Conservation (phyloP, 164 flowering plant species). For the Umbellularia californica region DNA sequence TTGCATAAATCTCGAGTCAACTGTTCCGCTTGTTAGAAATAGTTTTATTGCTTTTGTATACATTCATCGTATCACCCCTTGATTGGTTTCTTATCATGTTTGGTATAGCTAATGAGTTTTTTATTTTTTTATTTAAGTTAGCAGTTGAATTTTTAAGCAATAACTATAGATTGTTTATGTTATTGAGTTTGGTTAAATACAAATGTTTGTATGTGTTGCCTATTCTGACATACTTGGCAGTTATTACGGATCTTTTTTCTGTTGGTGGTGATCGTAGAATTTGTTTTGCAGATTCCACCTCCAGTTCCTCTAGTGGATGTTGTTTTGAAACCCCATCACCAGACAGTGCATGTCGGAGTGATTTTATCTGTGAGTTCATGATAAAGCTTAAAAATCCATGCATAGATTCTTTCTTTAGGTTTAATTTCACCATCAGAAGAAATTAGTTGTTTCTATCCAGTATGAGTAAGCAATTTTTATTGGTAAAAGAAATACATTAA, state of each 20-base stretch:
- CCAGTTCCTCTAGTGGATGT: conserved; percentile 69
- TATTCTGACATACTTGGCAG: not conserved
- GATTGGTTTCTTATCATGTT: not conserved
- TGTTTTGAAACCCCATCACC: conserved; percentile 57
- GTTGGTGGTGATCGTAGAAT: not conserved
- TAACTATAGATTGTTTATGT: not conserved
- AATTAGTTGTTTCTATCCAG: not conserved
- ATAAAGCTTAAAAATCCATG: not conserved
- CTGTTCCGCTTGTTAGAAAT: not conserved
- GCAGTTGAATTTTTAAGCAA: not conserved
- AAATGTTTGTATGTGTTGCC: not conserved
- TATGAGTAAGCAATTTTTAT: not conserved
- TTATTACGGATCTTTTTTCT: too few species aligned
- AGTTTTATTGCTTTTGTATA: not conserved
- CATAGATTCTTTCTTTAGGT: not conserved
- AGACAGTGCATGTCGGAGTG: conserved; percentile 68
- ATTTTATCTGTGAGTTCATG: conserved; percentile 63
- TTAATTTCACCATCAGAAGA: not conserved
- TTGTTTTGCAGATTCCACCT: conserved; percentile 60
- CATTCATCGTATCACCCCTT: not conserved
- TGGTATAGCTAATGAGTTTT: not conserved
- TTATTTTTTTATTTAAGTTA: too few species aligned
- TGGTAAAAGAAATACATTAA: too few species aligned
- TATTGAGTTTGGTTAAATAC: not conserved
- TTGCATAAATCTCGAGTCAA: too few species aligned